These are phyloP conservation scores for Cryptosporidium tyzzeri DNA, from an alignment of 169 alveolate genomes.

Conservation along the genomic window DNA sequence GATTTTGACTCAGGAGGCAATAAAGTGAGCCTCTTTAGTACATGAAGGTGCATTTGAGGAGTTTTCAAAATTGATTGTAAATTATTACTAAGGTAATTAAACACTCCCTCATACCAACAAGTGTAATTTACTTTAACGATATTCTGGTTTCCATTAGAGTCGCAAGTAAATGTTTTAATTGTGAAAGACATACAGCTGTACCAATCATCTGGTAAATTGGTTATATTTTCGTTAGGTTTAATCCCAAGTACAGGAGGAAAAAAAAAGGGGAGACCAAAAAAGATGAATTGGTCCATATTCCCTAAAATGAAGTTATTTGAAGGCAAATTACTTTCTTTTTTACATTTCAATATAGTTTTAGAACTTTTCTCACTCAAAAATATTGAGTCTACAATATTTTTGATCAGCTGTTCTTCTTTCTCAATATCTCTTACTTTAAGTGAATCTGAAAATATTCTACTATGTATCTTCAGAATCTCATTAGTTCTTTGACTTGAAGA, in stretches of 20 bases:
- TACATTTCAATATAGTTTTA: not conserved
- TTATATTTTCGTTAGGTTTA: slow-evolving; percentile 26
- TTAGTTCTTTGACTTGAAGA: slow-evolving; percentile 42
- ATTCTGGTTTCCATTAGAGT: not conserved
- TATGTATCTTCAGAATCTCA: slow-evolving; percentile 50
- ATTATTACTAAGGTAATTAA: not conserved
- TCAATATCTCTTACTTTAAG: slow-evolving; percentile 58
- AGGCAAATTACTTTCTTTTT: not conserved
- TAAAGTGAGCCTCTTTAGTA: slow-evolving; percentile 28
- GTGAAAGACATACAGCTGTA: slow-evolving; percentile 36
- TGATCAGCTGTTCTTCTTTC: slow-evolving; percentile 40
- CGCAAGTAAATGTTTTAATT: slow-evolving; percentile 2
- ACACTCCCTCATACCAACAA: slow-evolving; percentile 71
- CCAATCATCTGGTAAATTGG: slow-evolving; percentile 55
- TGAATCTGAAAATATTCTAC: slow-evolving; percentile 52
- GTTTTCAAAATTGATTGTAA: slow-evolving; percentile 45
- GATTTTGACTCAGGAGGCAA: slow-evolving; percentile 2
- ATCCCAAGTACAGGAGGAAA: slow-evolving; percentile 33
- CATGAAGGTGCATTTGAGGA: slow-evolving; percentile 58
- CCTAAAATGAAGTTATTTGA: not conserved
- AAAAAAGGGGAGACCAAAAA: slow-evolving; percentile 19
- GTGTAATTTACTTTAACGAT: slow-evolving; percentile 23
- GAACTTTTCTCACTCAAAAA: not conserved
- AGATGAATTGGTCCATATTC: slow-evolving; percentile 30
- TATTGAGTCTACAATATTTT: slow-evolving; percentile 6